Evolutionary conservation across 306 rosid species (phyloP).

Genomic region (Prunus persica): DNA sequence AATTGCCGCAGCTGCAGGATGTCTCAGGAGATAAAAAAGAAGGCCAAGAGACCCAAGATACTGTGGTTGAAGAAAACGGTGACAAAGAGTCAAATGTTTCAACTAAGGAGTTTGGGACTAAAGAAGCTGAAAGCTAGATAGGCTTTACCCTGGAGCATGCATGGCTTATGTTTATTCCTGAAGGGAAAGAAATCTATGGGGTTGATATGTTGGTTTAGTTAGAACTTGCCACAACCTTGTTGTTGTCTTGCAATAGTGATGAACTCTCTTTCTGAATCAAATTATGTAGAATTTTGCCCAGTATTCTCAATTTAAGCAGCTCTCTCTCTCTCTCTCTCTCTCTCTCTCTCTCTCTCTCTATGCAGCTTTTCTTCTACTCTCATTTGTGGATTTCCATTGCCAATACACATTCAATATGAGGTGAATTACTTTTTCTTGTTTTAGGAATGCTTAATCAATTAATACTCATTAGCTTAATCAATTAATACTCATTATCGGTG

Average conservation of each 20-base stretch:
- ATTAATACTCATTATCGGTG: not conserved
- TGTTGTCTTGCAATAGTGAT: constrained; percentile 10
- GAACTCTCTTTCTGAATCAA: constrained; percentile 18
- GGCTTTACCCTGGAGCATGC: constrained; percentile 12
- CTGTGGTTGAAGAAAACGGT: constrained; percentile 32
- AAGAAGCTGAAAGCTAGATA: constrained; percentile 40
- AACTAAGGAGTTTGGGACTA: constrained; percentile 33
- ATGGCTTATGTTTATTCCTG: constrained; percentile 23
- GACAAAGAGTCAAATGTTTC: constrained; percentile 30
- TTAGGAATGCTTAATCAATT: not conserved
- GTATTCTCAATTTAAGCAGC: constrained; percentile 10
- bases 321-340: no score
- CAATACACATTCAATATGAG: not conserved
- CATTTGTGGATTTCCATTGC: not conserved
- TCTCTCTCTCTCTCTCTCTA: not conserved
- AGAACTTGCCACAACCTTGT: constrained; percentile 20
- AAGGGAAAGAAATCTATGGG: not conserved
- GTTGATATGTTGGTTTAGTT: constrained; percentile 12
- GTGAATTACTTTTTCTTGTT: not conserved
- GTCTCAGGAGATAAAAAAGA: constrained; percentile 33
- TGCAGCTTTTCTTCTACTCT: not conserved
- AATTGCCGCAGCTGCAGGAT: constrained; percentile 63
- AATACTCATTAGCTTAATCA: not conserved
- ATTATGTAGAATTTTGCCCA: constrained; percentile 20
- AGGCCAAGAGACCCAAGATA: constrained; percentile 8